Base-by-base conservation (phyloP, 257 asterid genomes). In the Haberlea rhodopensis region DNA sequence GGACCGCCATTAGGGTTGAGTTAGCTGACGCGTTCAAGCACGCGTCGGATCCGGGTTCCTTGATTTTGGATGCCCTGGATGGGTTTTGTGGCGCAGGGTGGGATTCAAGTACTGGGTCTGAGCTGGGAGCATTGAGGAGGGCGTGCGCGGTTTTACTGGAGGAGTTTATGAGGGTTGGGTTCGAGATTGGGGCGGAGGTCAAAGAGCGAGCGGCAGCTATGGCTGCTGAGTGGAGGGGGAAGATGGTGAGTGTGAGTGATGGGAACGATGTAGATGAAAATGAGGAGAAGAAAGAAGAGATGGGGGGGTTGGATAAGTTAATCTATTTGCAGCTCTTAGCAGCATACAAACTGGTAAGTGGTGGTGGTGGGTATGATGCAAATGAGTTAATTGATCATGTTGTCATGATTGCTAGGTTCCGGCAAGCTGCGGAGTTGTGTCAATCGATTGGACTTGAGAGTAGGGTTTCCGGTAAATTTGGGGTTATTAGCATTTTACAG, bases 281-380 rank as follows among this genome's bases (percentile, higher is more conserved):
- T 18, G 80, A 65, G 20, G 80, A 66, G 45, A 73, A 67, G 60
- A 73, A 62, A 5, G 77, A 49, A 60, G 78, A 67, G 55, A 77
- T 62, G 15, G 76, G 73, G 71, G 78, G 78, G 40, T 59, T 84
- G 85, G 80, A 78, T 70, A 76, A 63, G 71, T 48, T 78, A 72
- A 79, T 83, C n/a, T 80, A 78, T 75, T 72, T 84, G 64, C 87
- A 80, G 69, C 75, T 84, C 63, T 46, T 86, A 65, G 91, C 88
- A 21, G 62, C 87, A 13, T 86, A 72, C 68, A 77, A 73, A 27
- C 63, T 84, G 77, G 71, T 62, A 43, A 58, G 37, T 54, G 73
- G 60, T 70, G n/a, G n/a, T n/a, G 73, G 67, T 18, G 83, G 63
- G n/a, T 59, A 69, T 60, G 80, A 80, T 21, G 70, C 32, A 51